Percentiles rank a stretch among this genome's conserved stretches.
Evolutionary conservation across 306 rosid species (phyloP).

Genomic region (Potentilla sterilis): DNA sequence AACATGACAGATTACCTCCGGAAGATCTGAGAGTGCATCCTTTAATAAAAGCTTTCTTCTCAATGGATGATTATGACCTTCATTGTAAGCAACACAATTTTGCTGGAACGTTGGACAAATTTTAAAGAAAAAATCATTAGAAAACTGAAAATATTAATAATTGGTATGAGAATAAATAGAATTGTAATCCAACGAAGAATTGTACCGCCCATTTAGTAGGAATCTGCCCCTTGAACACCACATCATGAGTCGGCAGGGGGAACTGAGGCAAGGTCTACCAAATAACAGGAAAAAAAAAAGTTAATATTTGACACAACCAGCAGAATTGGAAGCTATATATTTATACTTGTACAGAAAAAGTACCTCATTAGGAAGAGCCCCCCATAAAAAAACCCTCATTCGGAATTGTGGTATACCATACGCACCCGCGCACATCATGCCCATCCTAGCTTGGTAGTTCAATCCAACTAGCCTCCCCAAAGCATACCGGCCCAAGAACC

Average conservation of each 20-base stretch:
- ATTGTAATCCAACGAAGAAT: neutral
- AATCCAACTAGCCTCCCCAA: conserved; percentile 68
- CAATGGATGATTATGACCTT: conserved; percentile 34
- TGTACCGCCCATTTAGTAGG: conserved; percentile 75
- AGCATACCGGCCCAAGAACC: conserved; percentile 74
- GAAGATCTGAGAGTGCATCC: conserved; percentile 85
- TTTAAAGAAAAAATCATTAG: neutral
- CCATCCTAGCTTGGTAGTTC: conserved; percentile 77
- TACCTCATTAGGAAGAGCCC: conserved; percentile 62
- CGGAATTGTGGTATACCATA: conserved; percentile 85
- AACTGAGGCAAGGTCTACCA: conserved; percentile 74
- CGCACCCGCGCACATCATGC: conserved; percentile 84
- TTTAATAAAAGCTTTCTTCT: conserved; percentile 48
- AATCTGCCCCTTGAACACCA: conserved; percentile 58
- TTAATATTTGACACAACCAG: neutral
- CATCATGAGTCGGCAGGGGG: conserved; percentile 84
- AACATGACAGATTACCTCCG: conserved; percentile 30
- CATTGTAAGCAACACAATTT: conserved; percentile 54
- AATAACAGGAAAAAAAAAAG: neutral
- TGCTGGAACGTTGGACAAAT: conserved; percentile 31
- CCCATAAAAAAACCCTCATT: conserved; percentile 83
- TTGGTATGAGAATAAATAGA: neutral
- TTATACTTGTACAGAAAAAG: neutral
- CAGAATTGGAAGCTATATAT: neutral
- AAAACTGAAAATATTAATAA: neutral